Percentiles rank a stretch among this genome's conserved stretches.
Conservation (phyloP, 2,329 filamentous ascomycete genomes). For the Aspergillus costaricaensis region DNA sequence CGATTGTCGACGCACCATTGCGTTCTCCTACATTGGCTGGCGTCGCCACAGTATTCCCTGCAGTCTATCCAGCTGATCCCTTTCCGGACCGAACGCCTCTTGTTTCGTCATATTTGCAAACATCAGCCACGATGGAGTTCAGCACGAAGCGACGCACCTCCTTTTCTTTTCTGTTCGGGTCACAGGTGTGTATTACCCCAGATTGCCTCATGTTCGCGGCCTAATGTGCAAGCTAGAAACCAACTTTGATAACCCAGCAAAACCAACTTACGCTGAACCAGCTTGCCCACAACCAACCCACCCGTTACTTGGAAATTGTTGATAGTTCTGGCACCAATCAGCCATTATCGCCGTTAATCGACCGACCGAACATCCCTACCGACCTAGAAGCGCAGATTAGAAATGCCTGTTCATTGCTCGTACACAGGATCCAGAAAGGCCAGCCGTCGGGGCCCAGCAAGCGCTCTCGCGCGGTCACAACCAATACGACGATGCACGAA, state of each 20-base stretch:
- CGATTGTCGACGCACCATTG: neutral
- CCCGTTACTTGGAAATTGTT: constrained; percentile 36
- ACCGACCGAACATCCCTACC: constrained; percentile 35
- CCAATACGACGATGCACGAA: neutral
- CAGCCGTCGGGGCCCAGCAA: constrained; percentile 9
- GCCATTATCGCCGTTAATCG: constrained; percentile 35
- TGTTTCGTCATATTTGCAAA: neutral
- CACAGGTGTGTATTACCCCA: constrained; percentile 15
- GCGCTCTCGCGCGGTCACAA: neutral
- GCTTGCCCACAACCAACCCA: constrained; percentile 18
- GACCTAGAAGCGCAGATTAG: constrained; percentile 39
- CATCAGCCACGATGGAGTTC: constrained; percentile 17
- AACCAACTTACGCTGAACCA: constrained; percentile 15
- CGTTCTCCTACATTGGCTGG: constrained; percentile 1
- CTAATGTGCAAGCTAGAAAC: constrained; percentile 14
- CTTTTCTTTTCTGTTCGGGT: constrained; percentile 18
- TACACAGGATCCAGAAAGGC: constrained; percentile 33
- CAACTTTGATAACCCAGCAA: constrained; percentile 15
- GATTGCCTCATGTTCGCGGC: neutral
- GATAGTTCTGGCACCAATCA: constrained; percentile 37
- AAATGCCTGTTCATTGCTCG: constrained; percentile 37
- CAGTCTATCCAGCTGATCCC: neutral
- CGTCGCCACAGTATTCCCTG: neutral
- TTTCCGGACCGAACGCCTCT: neutral
- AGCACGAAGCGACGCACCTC: constrained; percentile 19